Evolutionary conservation across 2,329 filamentous ascomycete species (phyloP).

Genomic region (Fusarium beomiforme): DNA sequence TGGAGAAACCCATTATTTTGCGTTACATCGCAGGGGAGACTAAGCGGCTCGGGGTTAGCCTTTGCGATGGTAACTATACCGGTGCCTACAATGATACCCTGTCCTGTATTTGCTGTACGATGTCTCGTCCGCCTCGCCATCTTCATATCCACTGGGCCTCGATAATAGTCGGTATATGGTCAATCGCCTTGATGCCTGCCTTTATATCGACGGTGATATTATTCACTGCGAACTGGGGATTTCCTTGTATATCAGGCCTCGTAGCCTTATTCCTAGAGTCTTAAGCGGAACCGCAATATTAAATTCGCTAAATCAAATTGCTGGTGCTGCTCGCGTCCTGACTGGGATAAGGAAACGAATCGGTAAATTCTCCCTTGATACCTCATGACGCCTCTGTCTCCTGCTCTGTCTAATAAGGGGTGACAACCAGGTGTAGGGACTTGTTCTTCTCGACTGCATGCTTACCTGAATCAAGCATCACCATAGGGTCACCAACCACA

Average conservation of each 20-base stretch:
- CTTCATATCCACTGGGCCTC: neutral
- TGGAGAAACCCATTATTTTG: conserved; percentile 28
- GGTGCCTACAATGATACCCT: neutral
- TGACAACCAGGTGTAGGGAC: neutral
- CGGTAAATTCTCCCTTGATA: neutral
- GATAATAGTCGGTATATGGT: neutral
- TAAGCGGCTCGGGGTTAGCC: conserved; percentile 6
- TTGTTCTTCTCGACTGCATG: neutral
- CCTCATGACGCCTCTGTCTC: conserved; percentile 1
- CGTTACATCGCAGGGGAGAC: conserved; percentile 36
- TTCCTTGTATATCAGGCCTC: conserved; percentile 8
- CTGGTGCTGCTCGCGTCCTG: neutral
- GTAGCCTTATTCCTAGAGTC: neutral
- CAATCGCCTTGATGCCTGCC: conserved; percentile 3
- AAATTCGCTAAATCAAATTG: conserved; percentile 5
- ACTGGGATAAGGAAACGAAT: neutral
- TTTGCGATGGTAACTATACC: neutral
- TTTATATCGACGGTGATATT: neutral
- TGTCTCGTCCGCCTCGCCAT: conserved; percentile 4
- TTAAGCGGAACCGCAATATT: conserved; percentile 5
- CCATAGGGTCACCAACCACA: neutral
- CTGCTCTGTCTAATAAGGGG: neutral
- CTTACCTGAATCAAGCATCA: neutral
- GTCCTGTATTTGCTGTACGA: neutral
- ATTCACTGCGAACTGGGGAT: neutral